phyloP scores from a whole-genome alignment of 257 asterid species.

The Pogostemon cablin region DNA sequence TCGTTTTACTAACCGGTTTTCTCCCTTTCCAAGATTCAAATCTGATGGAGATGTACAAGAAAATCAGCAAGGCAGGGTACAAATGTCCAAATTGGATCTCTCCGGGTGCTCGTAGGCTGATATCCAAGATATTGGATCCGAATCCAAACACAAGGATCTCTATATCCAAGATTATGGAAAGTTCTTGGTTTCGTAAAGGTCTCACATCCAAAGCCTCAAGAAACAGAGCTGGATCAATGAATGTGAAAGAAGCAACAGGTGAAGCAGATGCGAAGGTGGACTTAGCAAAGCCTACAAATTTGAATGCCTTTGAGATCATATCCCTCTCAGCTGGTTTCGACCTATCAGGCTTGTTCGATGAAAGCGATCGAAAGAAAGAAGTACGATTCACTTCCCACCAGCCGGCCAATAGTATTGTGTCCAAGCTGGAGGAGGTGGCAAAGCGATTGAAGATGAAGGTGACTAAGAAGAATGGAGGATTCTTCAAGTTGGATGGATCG shows the following conservation, averaged over 20 bases:
- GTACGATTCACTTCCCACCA: slow-evolving; percentile 59
- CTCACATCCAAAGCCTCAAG: slow-evolving; percentile 29
- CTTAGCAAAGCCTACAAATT: slow-evolving; percentile 39
- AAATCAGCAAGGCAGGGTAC: slow-evolving; percentile 69
- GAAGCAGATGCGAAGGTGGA: slow-evolving; percentile 24
- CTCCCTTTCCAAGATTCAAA: slow-evolving; percentile 47
- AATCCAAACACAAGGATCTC: slow-evolving; percentile 66
- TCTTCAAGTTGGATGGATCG: slow-evolving; percentile 53
- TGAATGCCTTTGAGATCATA: slow-evolving; percentile 85
- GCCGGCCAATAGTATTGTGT: slow-evolving; percentile 52
- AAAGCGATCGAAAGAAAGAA: slow-evolving; percentile 49
- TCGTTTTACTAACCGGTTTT: slow-evolving; percentile 44
- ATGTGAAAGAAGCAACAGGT: slow-evolving; percentile 17
- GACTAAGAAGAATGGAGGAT: slow-evolving; percentile 63
- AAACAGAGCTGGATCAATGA: slow-evolving; percentile 5
- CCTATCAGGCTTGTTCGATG: slow-evolving; percentile 71
- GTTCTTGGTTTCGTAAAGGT: slow-evolving; percentile 64
- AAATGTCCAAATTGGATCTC: slow-evolving; percentile 67
- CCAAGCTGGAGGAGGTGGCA: slow-evolving; percentile 73
- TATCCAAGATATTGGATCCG: slow-evolving; percentile 70
- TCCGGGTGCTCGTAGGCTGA: slow-evolving; percentile 60
- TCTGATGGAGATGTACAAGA: slow-evolving; percentile 77
- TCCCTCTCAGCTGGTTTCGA: slow-evolving; percentile 79
- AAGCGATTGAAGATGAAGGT: slow-evolving; percentile 58
- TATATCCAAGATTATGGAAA: slow-evolving; percentile 65